These are phyloP conservation scores for Acanthamoeba royreba DNA, from an alignment of 208 protist genomes.

Conservation along the genomic window DNA sequence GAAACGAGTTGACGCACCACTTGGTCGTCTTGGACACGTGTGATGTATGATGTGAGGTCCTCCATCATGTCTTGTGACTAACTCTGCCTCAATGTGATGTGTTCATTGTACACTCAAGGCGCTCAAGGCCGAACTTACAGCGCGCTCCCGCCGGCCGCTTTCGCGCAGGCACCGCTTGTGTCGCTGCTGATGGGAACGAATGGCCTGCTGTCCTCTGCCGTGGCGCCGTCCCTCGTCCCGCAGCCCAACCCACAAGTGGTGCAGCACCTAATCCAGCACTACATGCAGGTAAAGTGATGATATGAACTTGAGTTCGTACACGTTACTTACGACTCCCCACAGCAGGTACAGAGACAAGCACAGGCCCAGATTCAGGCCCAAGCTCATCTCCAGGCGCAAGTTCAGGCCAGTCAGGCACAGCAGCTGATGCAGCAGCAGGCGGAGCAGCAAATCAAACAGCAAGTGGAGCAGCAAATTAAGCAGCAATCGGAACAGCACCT, in stretches of 20 bases:
- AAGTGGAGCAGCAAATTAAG: not conserved
- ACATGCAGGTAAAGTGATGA: not conserved
- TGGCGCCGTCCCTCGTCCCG: not conserved
- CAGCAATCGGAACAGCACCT: too few relatives aligned
- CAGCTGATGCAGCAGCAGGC: not conserved
- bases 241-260: not conserved
- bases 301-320: too few relatives aligned
- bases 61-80: too few relatives aligned
- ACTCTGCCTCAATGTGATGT: too few relatives aligned
- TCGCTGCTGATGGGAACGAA: not conserved
- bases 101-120: too few relatives aligned
- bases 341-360: not conserved
- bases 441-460: not conserved
- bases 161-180: not conserved
- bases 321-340: too few relatives aligned
- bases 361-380: not conserved
- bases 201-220: not conserved
- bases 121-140: not conserved
- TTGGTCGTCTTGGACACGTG: too few relatives aligned
- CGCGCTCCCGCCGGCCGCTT: not conserved
- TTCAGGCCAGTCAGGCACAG: not conserved
- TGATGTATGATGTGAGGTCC: too few relatives aligned
- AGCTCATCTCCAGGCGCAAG: not conserved
- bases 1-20: too few relatives aligned
- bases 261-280: slow-evolving; percentile 1